A percentile compares a stretch with the other conserved stretches of the same genome.
Conservation (phyloP, 768 basidiomycete genomes). For the Sarcodon aspratus region DNA sequence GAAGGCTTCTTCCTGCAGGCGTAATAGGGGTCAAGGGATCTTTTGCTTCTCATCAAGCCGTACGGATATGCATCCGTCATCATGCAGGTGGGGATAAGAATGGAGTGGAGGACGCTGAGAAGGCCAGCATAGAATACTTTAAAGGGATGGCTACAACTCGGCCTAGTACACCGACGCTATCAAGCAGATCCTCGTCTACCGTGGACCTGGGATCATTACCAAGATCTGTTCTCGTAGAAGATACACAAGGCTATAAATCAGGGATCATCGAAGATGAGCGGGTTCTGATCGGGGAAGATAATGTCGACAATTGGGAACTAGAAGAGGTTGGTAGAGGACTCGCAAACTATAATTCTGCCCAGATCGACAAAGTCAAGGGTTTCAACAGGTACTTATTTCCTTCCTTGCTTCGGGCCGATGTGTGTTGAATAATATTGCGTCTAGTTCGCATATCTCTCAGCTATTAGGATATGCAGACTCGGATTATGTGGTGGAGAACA, state of each 20-base stretch:
- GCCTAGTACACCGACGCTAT: conserved; percentile 42
- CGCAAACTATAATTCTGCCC: conserved; percentile 91
- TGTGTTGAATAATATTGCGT: neutral
- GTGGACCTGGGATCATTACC: conserved; percentile 14
- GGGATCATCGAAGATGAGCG: conserved; percentile 9
- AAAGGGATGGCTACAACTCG: conserved; percentile 32
- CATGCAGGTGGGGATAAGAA: conserved; percentile 9
- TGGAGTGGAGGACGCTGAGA: conserved; percentile 9
- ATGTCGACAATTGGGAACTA: conserved; percentile 48
- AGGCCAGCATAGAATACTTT: conserved; percentile 21
- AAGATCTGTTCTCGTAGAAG: conserved; percentile 13
- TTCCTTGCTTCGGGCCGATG: neutral
- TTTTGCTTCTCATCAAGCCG: conserved; percentile 93
- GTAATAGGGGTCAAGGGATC: conserved; percentile 79
- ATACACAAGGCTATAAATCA: conserved; percentile 2
- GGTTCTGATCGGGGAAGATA: conserved; percentile 10
- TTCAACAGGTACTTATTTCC: conserved; percentile 62
- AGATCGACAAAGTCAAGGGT: conserved; percentile 82
- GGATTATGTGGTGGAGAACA: conserved; percentile 94
- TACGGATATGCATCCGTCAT: conserved; percentile 58
- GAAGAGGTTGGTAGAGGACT: conserved; percentile 90
- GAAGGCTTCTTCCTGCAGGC: conserved; percentile 84
- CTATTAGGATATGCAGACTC: conserved; percentile 90
- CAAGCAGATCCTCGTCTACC: conserved; percentile 33
- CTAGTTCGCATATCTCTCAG: conserved; percentile 68